Evolutionary conservation across 805 yeast species (phyloP).

Genomic region (Saccharomycopsis fermentans): DNA sequence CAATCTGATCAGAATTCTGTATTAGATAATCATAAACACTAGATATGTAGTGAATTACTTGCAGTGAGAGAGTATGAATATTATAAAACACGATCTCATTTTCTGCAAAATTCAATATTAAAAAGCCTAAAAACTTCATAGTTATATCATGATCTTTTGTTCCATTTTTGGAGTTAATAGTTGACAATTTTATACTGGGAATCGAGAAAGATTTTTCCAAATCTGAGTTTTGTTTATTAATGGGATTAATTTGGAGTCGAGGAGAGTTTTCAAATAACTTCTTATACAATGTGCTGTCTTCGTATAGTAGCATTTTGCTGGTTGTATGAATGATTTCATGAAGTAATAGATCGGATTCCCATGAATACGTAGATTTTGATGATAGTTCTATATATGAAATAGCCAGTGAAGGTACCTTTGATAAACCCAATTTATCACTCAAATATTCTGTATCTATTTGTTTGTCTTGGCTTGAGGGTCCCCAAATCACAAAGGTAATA

Average conservation of each 20-base stretch:
- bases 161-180: background rate
- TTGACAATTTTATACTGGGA: background rate
- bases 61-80: conserved; percentile 37
- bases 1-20: conserved; percentile 19
- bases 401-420: background rate
- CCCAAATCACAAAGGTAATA: background rate
- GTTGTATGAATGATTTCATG: background rate
- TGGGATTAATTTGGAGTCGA: background rate
- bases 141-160: conserved; percentile 33
- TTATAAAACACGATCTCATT: conserved; percentile 44
- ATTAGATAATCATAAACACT: conserved; percentile 24
- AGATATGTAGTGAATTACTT: conserved; percentile 23
- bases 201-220: background rate
- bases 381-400: background rate
- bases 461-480: background rate
- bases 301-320: background rate
- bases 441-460: background rate
- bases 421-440: background rate
- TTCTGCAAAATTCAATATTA: conserved; percentile 44
- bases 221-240: background rate
- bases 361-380: background rate
- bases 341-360: background rate
- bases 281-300: background rate
- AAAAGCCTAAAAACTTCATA: conserved; percentile 47
- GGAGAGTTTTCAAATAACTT: background rate